These are phyloP conservation scores for Linum lewisii DNA, from an alignment of 345 rosid species.

Conservation along the genomic window DNA sequence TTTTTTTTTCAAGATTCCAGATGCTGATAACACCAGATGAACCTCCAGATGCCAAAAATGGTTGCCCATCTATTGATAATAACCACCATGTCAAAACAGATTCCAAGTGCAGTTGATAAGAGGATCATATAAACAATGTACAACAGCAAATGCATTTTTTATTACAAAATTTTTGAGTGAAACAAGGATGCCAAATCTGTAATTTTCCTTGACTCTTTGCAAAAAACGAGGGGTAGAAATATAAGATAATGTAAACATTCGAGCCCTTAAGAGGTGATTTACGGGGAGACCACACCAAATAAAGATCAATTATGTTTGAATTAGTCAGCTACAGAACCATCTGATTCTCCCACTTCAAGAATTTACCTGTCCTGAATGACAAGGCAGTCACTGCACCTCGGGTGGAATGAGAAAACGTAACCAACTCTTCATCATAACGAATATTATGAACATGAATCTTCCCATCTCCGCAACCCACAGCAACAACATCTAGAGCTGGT, in stretches of 20 bases:
- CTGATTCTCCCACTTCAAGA: neutral
- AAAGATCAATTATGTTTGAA: neutral
- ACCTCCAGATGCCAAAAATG: slow-evolving; percentile 90
- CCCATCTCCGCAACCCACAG: slow-evolving; percentile 91
- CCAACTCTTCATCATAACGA: slow-evolving; percentile 61
- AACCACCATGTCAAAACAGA: neutral
- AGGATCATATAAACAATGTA: too few relatives aligned
- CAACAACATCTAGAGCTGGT: slow-evolving; percentile 92
- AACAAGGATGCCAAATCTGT: neutral
- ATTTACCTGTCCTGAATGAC: slow-evolving; percentile 71
- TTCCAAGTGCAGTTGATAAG: neutral
- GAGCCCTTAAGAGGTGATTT: too few relatives aligned
- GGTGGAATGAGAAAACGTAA: slow-evolving; percentile 60
- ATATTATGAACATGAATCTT: slow-evolving; percentile 81
- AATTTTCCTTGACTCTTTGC: neutral
- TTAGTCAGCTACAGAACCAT: neutral
- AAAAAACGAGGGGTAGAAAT: neutral
- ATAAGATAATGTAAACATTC: neutral
- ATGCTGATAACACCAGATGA: slow-evolving; percentile 93
- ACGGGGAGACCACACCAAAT: too few relatives aligned
- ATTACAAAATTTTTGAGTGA: neutral
- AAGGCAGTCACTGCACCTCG: slow-evolving; percentile 81
- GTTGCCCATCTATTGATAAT: slow-evolving; percentile 61
- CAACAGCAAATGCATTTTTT: too few relatives aligned
- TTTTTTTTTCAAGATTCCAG: slow-evolving; percentile 93